Percentiles rank a stretch among this genome's conserved stretches.
Evolutionary conservation across 1,284 basidiomycete genomes (phyloP).

Genomic region (Athelia psychrophila): DNA sequence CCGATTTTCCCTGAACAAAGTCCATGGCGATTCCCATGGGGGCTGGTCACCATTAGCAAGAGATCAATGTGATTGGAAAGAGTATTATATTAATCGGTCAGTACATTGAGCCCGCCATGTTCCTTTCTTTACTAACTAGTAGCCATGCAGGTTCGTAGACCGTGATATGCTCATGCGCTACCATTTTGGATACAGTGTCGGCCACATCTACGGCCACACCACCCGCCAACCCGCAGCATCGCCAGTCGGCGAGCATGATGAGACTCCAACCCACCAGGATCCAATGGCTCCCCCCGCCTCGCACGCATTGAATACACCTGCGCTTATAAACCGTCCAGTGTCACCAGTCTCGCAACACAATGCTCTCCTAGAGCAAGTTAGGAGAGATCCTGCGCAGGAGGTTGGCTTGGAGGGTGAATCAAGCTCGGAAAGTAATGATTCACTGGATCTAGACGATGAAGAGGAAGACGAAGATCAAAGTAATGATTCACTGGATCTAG

Average conservation of each 20-base stretch:
- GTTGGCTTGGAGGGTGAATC: neutral
- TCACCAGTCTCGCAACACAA: too few relatives aligned
- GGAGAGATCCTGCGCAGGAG: too few relatives aligned
- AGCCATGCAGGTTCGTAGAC: constrained; percentile 6
- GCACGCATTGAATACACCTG: neutral
- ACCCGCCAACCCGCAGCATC: neutral
- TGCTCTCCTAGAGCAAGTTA: too few relatives aligned
- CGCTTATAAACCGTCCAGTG: too few relatives aligned
- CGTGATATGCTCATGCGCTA: constrained; percentile 10
- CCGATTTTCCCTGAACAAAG: constrained; percentile 7
- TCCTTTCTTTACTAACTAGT: neutral
- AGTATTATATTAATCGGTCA: neutral
- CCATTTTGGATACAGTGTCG: constrained; percentile 21
- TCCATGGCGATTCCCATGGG: constrained; percentile 12
- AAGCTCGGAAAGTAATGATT: neutral
- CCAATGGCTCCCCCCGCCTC: neutral
- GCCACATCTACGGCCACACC: constrained; percentile 15
- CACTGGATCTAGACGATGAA: neutral
- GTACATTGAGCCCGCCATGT: neutral
- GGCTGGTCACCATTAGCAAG: constrained; percentile 9
- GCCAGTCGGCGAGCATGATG: neutral
- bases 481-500: neutral
- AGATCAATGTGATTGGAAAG: neutral
- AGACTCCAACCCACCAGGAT: neutral
- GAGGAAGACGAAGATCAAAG: neutral